Conservation (phyloP, 768 basidiomycete species). For the Suillus subluteus region DNA sequence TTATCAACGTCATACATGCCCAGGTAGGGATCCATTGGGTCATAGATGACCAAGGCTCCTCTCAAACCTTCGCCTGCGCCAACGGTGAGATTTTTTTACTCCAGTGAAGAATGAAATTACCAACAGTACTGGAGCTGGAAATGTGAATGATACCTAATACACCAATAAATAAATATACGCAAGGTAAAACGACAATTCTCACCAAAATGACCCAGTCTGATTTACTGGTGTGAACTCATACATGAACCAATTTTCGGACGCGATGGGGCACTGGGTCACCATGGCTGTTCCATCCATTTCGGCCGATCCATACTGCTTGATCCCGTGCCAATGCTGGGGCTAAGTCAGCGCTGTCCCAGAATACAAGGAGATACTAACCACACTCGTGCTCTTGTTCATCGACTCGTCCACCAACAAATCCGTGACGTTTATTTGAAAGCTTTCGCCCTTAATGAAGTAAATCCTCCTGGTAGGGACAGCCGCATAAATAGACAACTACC, state of each 20-base stretch:
- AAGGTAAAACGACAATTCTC: slow-evolving; percentile 2
- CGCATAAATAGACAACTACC: slow-evolving; percentile 5
- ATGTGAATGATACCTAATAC: slow-evolving; percentile 36
- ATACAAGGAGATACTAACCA: slow-evolving; percentile 27
- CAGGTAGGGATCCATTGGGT: slow-evolving; percentile 32
- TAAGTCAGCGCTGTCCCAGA: background rate
- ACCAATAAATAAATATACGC: background rate
- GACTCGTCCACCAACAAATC: slow-evolving; percentile 40
- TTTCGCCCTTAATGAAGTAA: slow-evolving; percentile 31
- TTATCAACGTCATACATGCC: slow-evolving; percentile 39
- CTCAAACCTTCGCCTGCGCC: slow-evolving; percentile 16
- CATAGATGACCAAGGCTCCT: slow-evolving; percentile 43
- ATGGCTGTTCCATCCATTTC: slow-evolving; percentile 47
- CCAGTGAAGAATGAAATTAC: background rate
- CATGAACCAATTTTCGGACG: slow-evolving; percentile 36
- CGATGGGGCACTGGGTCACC: slow-evolving; percentile 47
- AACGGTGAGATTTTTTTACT: background rate
- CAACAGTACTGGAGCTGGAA: slow-evolving; percentile 47
- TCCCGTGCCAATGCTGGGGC: slow-evolving; percentile 42
- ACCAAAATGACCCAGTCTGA: slow-evolving; percentile 47
- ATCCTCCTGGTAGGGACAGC: background rate
- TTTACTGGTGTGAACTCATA: slow-evolving; percentile 36
- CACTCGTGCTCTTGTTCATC: slow-evolving; percentile 42
- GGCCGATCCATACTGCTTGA: slow-evolving; percentile 41
- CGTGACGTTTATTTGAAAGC: slow-evolving; percentile 38